These are phyloP conservation scores for Syzygium malaccense DNA, from an alignment of 441 rosid genomes.

Conservation along the genomic window DNA sequence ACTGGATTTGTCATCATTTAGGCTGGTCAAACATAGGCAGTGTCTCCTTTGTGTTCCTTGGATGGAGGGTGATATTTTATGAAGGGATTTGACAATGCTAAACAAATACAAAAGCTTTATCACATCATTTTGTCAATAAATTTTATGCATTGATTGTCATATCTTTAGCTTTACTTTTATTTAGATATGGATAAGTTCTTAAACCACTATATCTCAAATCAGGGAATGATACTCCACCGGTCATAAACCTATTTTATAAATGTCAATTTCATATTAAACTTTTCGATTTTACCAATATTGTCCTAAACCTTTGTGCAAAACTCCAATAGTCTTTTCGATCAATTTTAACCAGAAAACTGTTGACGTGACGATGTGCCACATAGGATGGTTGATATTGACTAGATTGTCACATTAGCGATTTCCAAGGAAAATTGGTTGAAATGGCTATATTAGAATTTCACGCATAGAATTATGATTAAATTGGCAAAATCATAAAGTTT, in stretches of 20 bases:
- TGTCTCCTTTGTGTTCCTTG: not conserved
- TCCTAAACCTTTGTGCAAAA: fast-evolving
- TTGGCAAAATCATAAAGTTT: fast-evolving
- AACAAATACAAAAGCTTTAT: not conserved
- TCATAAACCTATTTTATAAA: not conserved
- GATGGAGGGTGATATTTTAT: not conserved
- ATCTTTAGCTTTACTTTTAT: not conserved
- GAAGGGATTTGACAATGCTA: not conserved
- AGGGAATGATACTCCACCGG: not conserved
- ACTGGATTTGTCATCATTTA: not conserved
- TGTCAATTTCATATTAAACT: not conserved
- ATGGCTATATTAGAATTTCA: not conserved
- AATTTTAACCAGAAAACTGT: not conserved
- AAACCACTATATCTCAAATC: not conserved
- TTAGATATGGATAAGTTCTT: not conserved
- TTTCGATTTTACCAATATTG: fast-evolving
- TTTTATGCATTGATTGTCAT: not conserved
- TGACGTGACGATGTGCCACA: fast-evolving
- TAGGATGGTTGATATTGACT: fast-evolving
- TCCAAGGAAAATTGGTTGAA: fast-evolving
- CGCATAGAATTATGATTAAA: too few species aligned
- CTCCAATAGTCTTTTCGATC: fast-evolving
- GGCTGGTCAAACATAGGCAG: not conserved
- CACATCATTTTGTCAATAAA: not conserved
- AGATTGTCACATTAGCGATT: fast-evolving